Evolutionary conservation across 192 early-diverging fungal genomes (phyloP).

Genomic region (Podila minutissima): DNA sequence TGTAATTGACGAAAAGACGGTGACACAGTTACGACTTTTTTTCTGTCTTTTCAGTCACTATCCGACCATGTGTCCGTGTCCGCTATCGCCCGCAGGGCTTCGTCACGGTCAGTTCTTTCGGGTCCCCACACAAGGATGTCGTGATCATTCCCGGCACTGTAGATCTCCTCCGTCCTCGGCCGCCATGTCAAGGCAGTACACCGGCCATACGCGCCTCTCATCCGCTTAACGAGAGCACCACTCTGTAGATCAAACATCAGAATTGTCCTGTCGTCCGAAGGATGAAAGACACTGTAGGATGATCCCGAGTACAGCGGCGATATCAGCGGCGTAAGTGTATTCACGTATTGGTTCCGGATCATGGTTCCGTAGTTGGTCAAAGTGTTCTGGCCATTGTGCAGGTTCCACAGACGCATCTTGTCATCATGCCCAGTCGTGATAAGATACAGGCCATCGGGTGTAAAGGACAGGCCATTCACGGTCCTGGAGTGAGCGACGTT

Average conservation of each 20-base stretch:
- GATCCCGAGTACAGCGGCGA: conserved; percentile 43
- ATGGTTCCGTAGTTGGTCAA: conserved; percentile 49
- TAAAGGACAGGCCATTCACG: conserved; percentile 75
- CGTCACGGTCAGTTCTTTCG: conserved; percentile 33
- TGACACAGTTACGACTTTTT: too few species aligned
- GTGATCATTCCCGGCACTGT: conserved; percentile 67
- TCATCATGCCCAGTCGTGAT: conserved; percentile 69
- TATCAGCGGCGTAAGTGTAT: conserved; percentile 30
- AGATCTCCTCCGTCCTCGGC: conserved; percentile 64
- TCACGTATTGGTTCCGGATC: conserved; percentile 36
- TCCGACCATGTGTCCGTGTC: conserved; percentile 63
- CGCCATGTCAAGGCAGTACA: conserved; percentile 69
- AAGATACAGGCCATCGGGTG: conserved; percentile 67
- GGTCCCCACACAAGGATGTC: conserved; percentile 68
- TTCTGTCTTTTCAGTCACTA: conserved; percentile 27
- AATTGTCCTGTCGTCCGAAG: conserved; percentile 62
- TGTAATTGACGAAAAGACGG: background rate
- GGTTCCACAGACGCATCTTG: conserved; percentile 74
- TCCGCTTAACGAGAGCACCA: conserved; percentile 61
- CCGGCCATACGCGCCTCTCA: conserved; percentile 72
- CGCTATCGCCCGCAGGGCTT: conserved; percentile 31
- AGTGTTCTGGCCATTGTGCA: conserved; percentile 61
- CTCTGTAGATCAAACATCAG: conserved; percentile 66
- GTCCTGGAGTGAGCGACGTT: conserved; percentile 63
- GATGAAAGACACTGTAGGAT: conserved; percentile 66